phyloP scores from a whole-genome alignment of 331 rosid genomes.

The Quercus lobata region DNA sequence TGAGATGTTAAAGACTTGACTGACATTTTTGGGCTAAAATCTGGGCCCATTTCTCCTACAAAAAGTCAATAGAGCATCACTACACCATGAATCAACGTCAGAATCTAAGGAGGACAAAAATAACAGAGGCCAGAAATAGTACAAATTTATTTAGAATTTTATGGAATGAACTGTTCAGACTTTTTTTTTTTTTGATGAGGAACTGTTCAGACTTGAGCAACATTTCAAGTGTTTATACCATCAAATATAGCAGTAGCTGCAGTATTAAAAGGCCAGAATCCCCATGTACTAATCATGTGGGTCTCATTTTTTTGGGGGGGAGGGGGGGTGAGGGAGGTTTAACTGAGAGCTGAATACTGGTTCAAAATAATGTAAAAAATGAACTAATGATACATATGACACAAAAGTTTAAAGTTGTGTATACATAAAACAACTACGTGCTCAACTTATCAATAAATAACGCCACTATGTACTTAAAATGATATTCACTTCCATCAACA shows the following conservation, averaged over 20 bases:
- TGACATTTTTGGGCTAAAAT: constrained; percentile 63
- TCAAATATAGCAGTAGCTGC: not conserved
- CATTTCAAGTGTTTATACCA: not conserved
- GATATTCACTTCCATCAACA: too few species aligned
- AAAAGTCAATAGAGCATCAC: not conserved
- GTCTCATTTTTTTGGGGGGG: not conserved
- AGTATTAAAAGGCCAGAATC: not conserved
- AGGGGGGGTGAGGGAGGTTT: not conserved
- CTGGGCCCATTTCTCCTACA: constrained; percentile 95
- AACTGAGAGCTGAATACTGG: not conserved
- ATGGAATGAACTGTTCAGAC: not conserved
- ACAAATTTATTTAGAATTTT: not conserved
- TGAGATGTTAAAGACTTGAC: constrained; percentile 84
- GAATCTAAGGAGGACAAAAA: not conserved
- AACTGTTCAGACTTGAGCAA: not conserved
- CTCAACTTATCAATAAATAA: too few species aligned
- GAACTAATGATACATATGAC: not conserved
- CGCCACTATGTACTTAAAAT: too few species aligned
- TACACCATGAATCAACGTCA: not conserved
- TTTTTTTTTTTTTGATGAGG: not conserved
- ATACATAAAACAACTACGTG: not conserved
- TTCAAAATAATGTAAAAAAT: not conserved
- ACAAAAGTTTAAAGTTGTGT: not conserved
- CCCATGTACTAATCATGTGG: not conserved
- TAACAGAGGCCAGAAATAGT: not conserved